A percentile compares a stretch with the other conserved stretches of the same genome.
Conservation (phyloP, 2,329 filamentous ascomycete species). For the Alternaria incomplexa region DNA sequence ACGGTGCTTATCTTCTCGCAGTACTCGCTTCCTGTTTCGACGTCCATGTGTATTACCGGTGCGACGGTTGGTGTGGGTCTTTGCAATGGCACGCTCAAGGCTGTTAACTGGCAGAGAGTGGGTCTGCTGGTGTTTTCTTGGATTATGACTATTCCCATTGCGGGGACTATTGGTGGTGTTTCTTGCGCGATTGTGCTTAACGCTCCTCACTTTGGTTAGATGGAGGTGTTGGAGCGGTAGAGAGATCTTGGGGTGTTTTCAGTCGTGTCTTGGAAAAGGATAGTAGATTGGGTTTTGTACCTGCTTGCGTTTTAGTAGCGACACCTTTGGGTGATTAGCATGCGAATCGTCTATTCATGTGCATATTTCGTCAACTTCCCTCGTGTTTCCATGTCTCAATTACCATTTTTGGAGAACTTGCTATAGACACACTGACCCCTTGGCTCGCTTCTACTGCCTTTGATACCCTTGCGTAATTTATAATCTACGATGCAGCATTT, state of each 20-base stretch:
- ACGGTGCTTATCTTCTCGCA: slow-evolving; percentile 79
- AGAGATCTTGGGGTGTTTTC: rapidly evolving
- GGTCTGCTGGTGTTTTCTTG: slow-evolving; percentile 70
- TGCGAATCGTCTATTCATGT: neutral
- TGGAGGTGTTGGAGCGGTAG: rapidly evolving
- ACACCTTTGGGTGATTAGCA: neutral
- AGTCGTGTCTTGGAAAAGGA: rapidly evolving
- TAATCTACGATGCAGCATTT: neutral
- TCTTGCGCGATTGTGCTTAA: slow-evolving; percentile 61
- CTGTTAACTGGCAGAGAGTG: slow-evolving; percentile 76
- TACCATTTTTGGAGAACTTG: neutral
- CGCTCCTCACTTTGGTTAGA: slow-evolving; percentile 58
- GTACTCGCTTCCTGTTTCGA: slow-evolving; percentile 76
- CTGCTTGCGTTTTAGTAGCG: neutral
- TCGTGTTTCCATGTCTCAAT: rapidly evolving
- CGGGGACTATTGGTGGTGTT: slow-evolving; percentile 60
- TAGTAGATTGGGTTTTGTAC: neutral
- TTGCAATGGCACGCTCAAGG: slow-evolving; percentile 74
- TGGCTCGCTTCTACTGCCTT: neutral
- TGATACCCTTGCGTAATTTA: neutral
- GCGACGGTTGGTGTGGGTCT: slow-evolving; percentile 79
- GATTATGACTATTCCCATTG: slow-evolving; percentile 68
- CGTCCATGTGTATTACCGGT: slow-evolving; percentile 73
- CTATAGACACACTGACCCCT: neutral
- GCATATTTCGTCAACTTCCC: neutral